Evolutionary conservation across 1,139 yeast species (phyloP).

Genomic region (Suhomyces maxii): DNA sequence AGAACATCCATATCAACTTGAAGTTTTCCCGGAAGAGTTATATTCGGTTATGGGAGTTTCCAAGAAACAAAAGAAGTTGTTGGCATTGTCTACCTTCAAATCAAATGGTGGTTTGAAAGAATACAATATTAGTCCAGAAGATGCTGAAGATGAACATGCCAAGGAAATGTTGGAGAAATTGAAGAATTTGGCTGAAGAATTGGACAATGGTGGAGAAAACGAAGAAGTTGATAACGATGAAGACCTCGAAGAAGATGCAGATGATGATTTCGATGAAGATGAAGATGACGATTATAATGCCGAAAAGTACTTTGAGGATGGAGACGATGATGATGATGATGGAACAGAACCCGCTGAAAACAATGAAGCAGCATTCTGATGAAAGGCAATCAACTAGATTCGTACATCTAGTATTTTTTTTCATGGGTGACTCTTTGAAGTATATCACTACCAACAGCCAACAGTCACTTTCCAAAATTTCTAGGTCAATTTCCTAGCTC

Average conservation of each 20-base stretch:
- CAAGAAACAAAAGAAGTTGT: constrained; percentile 52
- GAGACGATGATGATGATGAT: constrained; percentile 75
- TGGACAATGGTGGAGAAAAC: constrained; percentile 43
- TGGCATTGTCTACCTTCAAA: constrained; percentile 51
- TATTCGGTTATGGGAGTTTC: constrained; percentile 72
- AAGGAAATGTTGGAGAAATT: constrained; percentile 56
- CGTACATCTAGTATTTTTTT: background rate
- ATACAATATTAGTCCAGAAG: constrained; percentile 30
- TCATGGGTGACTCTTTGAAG: background rate
- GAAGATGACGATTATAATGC: constrained; percentile 66
- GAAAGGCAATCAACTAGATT: background rate
- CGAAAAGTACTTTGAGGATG: constrained; percentile 61
- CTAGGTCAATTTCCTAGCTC: background rate
- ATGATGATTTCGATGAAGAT: constrained; percentile 63
- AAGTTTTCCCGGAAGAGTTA: constrained; percentile 78
- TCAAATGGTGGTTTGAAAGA: constrained; percentile 48
- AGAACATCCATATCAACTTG: constrained; percentile 76
- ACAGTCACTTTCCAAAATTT: no score
- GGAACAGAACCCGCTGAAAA: constrained; percentile 59
- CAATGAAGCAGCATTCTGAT: constrained; percentile 39
- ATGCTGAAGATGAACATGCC: constrained; percentile 33
- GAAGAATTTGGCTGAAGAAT: constrained; percentile 59
- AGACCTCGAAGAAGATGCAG: constrained; percentile 50
- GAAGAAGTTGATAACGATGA: constrained; percentile 41
- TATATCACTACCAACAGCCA: no score